phyloP scores from a whole-genome alignment of 73 alveolate genomes.

The Tetrahymena borealis region DNA sequence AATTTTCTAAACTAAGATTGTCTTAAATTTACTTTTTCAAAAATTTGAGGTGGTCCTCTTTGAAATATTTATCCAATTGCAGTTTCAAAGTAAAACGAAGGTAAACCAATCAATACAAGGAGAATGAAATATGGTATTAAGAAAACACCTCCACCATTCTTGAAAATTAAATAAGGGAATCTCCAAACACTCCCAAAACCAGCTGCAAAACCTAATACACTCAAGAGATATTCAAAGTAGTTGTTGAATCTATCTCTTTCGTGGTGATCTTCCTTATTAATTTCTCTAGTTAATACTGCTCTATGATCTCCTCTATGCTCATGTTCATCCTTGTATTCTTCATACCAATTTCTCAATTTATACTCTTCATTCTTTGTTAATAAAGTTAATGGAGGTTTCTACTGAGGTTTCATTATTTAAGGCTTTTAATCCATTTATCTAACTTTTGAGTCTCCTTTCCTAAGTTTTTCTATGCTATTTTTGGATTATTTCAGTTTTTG shows the following conservation, averaged over 20 bases:
- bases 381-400: not conserved
- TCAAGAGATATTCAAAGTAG: constrained; percentile 17
- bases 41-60: constrained; percentile 23
- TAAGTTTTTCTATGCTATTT: too few species aligned
- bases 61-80: constrained; percentile 44
- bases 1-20: constrained; percentile 4
- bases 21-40: constrained; percentile 22
- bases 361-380: not conserved
- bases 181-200: constrained; percentile 69
- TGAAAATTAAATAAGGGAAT: constrained; percentile 52
- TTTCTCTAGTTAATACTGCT: not conserved
- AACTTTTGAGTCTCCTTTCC: too few species aligned
- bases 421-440: too few species aligned
- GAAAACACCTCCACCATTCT: constrained; percentile 58
- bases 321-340: not conserved
- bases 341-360: not conserved
- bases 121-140: constrained; percentile 45
- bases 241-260: constrained; percentile 31
- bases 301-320: not conserved
- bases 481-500: too few species aligned
- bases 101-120: constrained; percentile 40
- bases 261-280: constrained; percentile 1
- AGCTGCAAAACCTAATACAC: constrained; percentile 55
- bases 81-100: constrained; percentile 47
- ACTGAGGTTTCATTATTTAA: not conserved